Conservation (phyloP, 2,329 filamentous ascomycete species). For the Sarocladiaceae sp. region DNA sequence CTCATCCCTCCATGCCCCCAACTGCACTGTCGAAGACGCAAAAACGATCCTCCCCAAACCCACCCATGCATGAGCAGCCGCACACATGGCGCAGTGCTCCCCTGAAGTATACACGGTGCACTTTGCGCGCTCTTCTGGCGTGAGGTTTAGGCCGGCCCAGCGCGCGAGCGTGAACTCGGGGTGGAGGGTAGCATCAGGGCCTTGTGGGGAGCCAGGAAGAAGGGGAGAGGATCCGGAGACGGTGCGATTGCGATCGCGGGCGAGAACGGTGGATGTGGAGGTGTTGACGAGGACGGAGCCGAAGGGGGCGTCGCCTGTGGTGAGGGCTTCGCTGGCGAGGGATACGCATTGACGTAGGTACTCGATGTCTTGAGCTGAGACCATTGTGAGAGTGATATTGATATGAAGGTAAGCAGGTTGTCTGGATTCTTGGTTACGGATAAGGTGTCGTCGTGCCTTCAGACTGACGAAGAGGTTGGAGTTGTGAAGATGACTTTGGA, state of each 20-base stretch:
- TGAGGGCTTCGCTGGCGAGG: conserved; percentile 29
- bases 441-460: not conserved
- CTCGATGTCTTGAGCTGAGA: not conserved
- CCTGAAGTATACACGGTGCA: conserved; percentile 30
- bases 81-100: conserved; percentile 32
- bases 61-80: conserved; percentile 27
- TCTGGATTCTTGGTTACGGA: not conserved
- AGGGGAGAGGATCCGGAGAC: conserved; percentile 15
- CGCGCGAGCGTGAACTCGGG: conserved; percentile 29
- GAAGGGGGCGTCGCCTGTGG: conserved; percentile 29
- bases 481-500: too few relatives aligned
- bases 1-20: conserved; percentile 21
- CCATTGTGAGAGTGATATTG: too few relatives aligned
- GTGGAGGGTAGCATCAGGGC: conserved; percentile 26
- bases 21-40: conserved; percentile 23
- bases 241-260: conserved; percentile 28
- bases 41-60: conserved; percentile 30
- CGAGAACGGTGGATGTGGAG: conserved; percentile 18
- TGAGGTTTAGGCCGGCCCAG: conserved; percentile 29
- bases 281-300: conserved; percentile 28
- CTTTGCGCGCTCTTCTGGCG: conserved; percentile 31
- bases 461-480: too few relatives aligned
- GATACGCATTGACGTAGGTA: conserved; percentile 15
- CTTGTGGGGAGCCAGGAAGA: not conserved
- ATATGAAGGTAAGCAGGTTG: too few relatives aligned